phyloP scores from a whole-genome alignment of 2,329 filamentous ascomycete species.

The Sclerotinia glacialis region DNA sequence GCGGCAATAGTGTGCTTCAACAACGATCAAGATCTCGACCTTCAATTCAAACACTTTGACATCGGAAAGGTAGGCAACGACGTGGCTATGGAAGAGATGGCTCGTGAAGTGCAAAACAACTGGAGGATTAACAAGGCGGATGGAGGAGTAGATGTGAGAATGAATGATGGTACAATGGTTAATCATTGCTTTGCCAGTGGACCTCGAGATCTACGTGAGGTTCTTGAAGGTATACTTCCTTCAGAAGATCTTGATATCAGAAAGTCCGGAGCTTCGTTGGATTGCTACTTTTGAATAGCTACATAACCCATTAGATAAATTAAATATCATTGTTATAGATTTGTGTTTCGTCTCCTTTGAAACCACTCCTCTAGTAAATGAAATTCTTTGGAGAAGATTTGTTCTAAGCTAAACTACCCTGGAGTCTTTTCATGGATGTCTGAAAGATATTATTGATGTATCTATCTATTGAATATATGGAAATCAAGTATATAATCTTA shows the following conservation, averaged over 20 bases:
- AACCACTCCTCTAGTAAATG: neutral
- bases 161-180: conserved; percentile 10
- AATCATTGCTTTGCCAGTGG: conserved; percentile 3
- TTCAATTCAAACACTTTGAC: conserved; percentile 12
- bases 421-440: neutral
- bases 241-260: neutral
- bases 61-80: conserved; percentile 16
- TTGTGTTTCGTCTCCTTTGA: neutral
- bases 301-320: neutral
- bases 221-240: conserved; percentile 9
- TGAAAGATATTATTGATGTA: neutral
- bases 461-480: no score
- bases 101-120: conserved; percentile 14
- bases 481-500: no score
- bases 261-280: neutral
- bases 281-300: conserved; percentile 20
- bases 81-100: conserved; percentile 14
- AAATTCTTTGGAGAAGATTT: neutral
- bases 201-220: conserved; percentile 13
- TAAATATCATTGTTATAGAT: neutral
- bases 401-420: neutral
- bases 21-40: neutral
- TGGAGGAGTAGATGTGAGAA: conserved; percentile 7
- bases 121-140: conserved; percentile 5
- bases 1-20: conserved; percentile 4